These are phyloP conservation scores for Gossypium turneri DNA, from an alignment of 345 rosid species.

Conservation along the genomic window DNA sequence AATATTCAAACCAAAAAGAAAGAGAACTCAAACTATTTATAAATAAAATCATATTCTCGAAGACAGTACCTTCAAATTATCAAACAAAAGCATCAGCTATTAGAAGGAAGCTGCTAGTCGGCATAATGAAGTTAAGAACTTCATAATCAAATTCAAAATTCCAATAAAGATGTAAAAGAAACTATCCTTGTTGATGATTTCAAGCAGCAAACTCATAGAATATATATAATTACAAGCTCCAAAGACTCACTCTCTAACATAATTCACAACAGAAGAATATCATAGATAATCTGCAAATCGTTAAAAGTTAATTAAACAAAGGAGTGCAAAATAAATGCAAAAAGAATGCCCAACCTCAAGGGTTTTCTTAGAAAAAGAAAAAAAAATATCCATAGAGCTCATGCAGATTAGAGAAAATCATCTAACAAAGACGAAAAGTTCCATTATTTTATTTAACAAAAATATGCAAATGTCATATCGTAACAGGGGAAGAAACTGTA, in stretches of 20 bases:
- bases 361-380: not conserved
- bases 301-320: not conserved
- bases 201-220: not conserved
- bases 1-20: not conserved
- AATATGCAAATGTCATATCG: not conserved
- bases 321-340: not conserved
- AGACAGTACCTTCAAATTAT: not conserved
- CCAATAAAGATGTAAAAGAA: not conserved
- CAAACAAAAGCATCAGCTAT: not conserved
- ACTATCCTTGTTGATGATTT: not conserved
- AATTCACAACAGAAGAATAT: constrained; percentile 1
- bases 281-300: not conserved
- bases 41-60: not conserved
- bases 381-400: not conserved
- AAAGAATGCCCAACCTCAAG: not conserved
- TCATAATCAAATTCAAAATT: not conserved
- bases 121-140: not conserved
- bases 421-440: not conserved
- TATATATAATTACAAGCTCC: not conserved
- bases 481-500: constrained; percentile 9
- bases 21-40: not conserved
- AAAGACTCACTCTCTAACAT: not conserved
- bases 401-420: constrained; percentile 1
- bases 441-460: not conserved
- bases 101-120: not conserved